These are phyloP conservation scores for Arabidopsis hybrid DNA, from an alignment of 441 rosid genomes.

Conservation along the genomic window DNA sequence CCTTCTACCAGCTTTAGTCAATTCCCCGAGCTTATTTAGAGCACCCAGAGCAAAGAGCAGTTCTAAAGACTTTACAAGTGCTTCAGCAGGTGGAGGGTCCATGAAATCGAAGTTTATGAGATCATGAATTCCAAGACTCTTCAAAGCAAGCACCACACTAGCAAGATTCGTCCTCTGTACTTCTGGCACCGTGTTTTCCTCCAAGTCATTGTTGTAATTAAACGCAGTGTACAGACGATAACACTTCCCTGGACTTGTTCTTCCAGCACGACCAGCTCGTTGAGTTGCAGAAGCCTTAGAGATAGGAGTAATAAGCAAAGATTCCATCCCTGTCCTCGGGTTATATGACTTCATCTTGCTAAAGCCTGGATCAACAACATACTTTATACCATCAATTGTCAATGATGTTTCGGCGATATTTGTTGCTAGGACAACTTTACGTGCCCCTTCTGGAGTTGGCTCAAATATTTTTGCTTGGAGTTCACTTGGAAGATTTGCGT, in stretches of 20 bases:
- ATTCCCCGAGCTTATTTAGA: slow-evolving; percentile 86
- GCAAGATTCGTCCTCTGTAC: slow-evolving; percentile 96
- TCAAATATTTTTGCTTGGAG: slow-evolving; percentile 97
- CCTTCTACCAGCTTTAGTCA: slow-evolving; percentile 93
- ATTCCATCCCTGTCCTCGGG: slow-evolving; percentile 99
- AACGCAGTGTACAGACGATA: slow-evolving; percentile 87
- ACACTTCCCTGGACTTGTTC: slow-evolving; percentile 97
- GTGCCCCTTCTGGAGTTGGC: slow-evolving; percentile 95
- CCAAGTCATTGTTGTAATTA: slow-evolving; percentile 86
- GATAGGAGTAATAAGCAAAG: slow-evolving; percentile 87
- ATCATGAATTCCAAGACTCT: slow-evolving; percentile 99
- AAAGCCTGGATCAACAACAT: slow-evolving; percentile 96
- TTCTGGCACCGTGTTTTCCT: slow-evolving; percentile 92
- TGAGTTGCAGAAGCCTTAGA: slow-evolving; percentile 99
- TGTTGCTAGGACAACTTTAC: slow-evolving; percentile 96
- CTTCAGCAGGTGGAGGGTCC: slow-evolving; percentile 99
- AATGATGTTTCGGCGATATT: slow-evolving; percentile 98
- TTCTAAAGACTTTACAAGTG: slow-evolving; percentile 90
- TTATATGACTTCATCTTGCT: slow-evolving; percentile 97
- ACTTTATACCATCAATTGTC: slow-evolving; percentile 96
- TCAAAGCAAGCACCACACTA: slow-evolving; percentile 86
- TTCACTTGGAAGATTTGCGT: slow-evolving; percentile 96
- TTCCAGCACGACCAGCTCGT: slow-evolving; percentile 96
- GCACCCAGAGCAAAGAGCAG: slow-evolving; percentile 92
- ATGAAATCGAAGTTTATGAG: slow-evolving; percentile 92